Percentiles rank a stretch among this genome's conserved stretches.
phyloP scores from a whole-genome alignment of 2,329 filamentous ascomycete species.

The Hypoxylon sp. region DNA sequence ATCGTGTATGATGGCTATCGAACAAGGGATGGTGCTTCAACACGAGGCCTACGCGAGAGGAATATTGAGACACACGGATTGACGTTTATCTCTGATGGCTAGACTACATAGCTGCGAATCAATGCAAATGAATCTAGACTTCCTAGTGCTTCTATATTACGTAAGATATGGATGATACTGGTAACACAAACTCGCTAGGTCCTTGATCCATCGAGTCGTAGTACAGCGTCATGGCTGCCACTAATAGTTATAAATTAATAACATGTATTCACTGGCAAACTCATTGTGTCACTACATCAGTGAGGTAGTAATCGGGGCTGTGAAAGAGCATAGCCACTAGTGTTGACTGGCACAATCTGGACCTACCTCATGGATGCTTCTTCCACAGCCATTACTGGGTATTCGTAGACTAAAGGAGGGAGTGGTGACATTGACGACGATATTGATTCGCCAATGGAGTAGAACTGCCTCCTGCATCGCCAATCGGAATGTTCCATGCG shows the following conservation, averaged over 20 bases:
- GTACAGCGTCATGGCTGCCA: background rate
- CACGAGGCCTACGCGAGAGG: too few species aligned
- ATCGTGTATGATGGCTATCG: background rate
- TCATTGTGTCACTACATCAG: background rate
- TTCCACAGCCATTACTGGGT: background rate
- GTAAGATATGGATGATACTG: too few species aligned
- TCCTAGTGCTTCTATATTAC: background rate
- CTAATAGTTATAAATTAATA: too few species aligned
- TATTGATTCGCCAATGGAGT: conserved; percentile 27
- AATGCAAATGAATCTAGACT: background rate
- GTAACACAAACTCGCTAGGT: background rate
- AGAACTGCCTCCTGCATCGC: conserved; percentile 16
- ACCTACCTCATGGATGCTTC: background rate
- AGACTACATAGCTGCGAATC: background rate
- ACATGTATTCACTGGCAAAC: background rate
- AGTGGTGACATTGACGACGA: conserved; percentile 9
- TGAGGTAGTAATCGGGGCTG: background rate
- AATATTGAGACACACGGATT: too few species aligned
- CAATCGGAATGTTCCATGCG: conserved; percentile 11
- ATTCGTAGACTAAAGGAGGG: background rate
- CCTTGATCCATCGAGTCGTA: background rate
- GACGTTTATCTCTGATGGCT: background rate
- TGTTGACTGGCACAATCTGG: background rate
- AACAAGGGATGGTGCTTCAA: too few species aligned
- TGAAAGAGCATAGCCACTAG: background rate